Evolutionary conservation across 2,329 filamentous ascomycete genomes (phyloP).

Genomic region (Chrysosphaeria jannelii): DNA sequence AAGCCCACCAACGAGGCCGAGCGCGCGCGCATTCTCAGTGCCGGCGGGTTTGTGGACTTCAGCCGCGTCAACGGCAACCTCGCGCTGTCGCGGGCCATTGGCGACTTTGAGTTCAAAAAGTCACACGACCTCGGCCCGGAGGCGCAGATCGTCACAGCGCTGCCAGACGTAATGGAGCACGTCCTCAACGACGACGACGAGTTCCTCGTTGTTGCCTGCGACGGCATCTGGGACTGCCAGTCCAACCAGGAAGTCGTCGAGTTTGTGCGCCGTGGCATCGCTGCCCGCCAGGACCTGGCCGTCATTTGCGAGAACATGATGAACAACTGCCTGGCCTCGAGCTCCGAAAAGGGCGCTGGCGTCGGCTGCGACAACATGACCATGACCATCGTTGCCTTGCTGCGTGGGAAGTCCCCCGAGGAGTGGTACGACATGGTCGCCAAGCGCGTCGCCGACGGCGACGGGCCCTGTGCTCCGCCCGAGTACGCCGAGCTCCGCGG

Average conservation of each 20-base stretch:
- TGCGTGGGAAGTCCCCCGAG: conserved; percentile 78
- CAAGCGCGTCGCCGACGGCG: conserved; percentile 78
- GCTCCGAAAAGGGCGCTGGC: conserved; percentile 89
- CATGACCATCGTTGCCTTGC: conserved; percentile 68
- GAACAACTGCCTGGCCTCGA: conserved; percentile 96
- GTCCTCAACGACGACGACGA: conserved; percentile 82
- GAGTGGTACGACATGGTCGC: conserved; percentile 96
- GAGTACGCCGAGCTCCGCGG: conserved; percentile 88
- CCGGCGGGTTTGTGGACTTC: conserved; percentile 93
- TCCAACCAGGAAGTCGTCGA: conserved; percentile 93
- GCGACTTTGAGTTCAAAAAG: conserved; percentile 99
- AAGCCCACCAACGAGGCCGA: conserved; percentile 97
- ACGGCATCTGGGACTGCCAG: conserved; percentile 98
- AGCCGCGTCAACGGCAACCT: conserved; percentile 96
- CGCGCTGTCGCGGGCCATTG: conserved; percentile 83
- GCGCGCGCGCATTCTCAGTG: conserved; percentile 83
- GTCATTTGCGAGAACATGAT: conserved; percentile 99
- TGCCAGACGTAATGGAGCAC: conserved; percentile 76
- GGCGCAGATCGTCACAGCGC: conserved; percentile 93
- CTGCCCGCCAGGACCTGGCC: conserved; percentile 77
- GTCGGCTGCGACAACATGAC: conserved; percentile 99
- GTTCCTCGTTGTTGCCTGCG: conserved; percentile 76
- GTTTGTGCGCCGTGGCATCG: conserved; percentile 87
- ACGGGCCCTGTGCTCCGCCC: conserved; percentile 91
- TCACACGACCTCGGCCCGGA: conserved; percentile 90